phyloP scores from a whole-genome alignment of 163 green algal genomes.

The Volvox carteri region DNA sequence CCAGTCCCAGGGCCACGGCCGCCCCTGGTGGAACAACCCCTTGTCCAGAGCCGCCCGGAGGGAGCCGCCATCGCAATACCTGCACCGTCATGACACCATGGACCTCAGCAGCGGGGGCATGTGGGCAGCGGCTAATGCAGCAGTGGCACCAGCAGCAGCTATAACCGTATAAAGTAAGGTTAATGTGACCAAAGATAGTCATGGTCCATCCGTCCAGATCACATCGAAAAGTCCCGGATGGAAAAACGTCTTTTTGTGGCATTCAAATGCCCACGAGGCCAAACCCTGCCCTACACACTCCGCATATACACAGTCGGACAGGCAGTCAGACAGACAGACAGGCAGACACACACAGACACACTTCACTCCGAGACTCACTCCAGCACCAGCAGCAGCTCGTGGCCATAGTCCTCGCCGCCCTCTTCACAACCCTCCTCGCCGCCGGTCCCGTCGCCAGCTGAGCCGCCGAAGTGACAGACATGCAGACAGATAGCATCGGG shows the following conservation, averaged over 20 bases:
- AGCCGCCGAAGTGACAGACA: too few relatives aligned
- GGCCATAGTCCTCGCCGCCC: slow-evolving; percentile 12
- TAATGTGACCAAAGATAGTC: too few relatives aligned
- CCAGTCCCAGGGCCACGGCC: slow-evolving; percentile 44
- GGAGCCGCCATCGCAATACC: slow-evolving; percentile 45
- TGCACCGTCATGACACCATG: neutral
- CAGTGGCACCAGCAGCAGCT: too few relatives aligned
- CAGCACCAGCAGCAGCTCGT: slow-evolving; percentile 53
- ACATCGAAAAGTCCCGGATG: too few relatives aligned
- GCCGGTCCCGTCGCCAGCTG: neutral
- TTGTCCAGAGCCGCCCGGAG: slow-evolving; percentile 26
- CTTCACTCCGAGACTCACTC: slow-evolving; percentile 22
- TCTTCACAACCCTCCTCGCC: neutral
- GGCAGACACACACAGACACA: too few relatives aligned
- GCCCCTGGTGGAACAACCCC: slow-evolving; percentile 19
- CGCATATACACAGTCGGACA: neutral
- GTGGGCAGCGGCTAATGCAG: too few relatives aligned
- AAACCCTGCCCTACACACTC: neutral
- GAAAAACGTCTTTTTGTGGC: too few relatives aligned
- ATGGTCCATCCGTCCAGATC: too few relatives aligned
- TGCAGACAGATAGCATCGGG: too few relatives aligned
- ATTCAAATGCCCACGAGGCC: too few relatives aligned
- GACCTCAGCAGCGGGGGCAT: neutral
- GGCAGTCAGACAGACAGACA: too few relatives aligned
- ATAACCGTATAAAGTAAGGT: too few relatives aligned